Conservation (phyloP, 257 asterid genomes). For the Penstemon davidsonii region DNA sequence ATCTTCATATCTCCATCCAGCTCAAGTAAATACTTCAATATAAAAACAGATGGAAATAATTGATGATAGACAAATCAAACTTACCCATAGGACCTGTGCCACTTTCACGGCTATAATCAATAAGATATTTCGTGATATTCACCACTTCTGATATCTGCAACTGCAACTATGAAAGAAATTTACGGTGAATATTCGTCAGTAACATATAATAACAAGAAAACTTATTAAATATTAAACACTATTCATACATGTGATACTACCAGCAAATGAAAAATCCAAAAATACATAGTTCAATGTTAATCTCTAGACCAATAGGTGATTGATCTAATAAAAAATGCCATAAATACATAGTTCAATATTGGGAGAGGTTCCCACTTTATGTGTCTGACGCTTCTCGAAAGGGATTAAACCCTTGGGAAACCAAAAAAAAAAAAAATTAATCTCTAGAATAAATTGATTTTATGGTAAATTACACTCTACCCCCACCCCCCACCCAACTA, state of each 20-base stretch:
- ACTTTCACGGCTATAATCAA: slow-evolving; percentile 88
- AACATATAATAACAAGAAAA: not conserved
- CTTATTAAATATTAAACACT: not conserved
- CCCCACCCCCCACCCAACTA: too few relatives aligned
- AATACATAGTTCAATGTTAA: too few relatives aligned
- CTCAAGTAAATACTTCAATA: too few relatives aligned
- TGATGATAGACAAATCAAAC: slow-evolving; percentile 26
- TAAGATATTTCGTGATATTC: slow-evolving; percentile 99
- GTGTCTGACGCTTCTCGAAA: too few relatives aligned
- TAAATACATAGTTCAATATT: too few relatives aligned
- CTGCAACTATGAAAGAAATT: slow-evolving; percentile 3
- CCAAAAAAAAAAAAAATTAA: too few relatives aligned
- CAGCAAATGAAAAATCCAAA: not conserved
- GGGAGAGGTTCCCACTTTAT: too few relatives aligned
- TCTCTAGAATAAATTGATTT: too few relatives aligned
- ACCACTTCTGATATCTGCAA: slow-evolving; percentile 99
- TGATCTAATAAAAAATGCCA: not conserved
- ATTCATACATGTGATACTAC: not conserved
- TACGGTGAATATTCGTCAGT: slow-evolving; percentile 10
- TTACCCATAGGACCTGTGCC: slow-evolving; percentile 97
- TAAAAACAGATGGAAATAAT: slow-evolving; percentile 6
- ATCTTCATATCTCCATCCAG: too few relatives aligned
- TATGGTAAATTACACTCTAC: too few relatives aligned
- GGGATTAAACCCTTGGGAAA: too few relatives aligned
- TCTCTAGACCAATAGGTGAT: too few relatives aligned